Conservation (phyloP, 305 asterid genomes). For the Ilex paraguariensis region DNA sequence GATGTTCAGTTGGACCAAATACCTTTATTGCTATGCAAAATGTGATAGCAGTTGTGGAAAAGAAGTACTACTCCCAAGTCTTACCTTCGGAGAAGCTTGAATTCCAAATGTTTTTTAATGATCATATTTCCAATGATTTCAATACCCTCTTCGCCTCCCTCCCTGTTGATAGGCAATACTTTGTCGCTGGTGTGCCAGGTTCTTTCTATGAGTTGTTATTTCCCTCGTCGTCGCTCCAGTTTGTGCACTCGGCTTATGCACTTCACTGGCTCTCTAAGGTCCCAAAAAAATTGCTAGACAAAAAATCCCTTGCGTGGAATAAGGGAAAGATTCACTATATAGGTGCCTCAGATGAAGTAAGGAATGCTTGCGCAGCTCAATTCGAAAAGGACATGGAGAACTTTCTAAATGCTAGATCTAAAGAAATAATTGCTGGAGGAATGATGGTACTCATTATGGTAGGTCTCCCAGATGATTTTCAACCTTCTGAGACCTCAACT, state of each 20-base stretch:
- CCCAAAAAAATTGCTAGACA: constrained; percentile 24
- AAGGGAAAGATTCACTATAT: constrained; percentile 39
- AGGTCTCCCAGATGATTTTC: constrained; percentile 34
- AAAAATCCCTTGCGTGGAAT: constrained; percentile 34
- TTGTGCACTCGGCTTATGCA: constrained; percentile 50
- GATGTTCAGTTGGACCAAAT: constrained; percentile 18
- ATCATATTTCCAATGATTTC: constrained; percentile 1
- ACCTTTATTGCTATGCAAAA: not conserved
- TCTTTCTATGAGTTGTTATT: constrained; percentile 41
- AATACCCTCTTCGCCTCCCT: not conserved
- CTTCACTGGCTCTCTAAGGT: constrained; percentile 50
- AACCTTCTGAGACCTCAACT: constrained; percentile 15
- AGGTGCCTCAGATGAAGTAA: constrained; percentile 38
- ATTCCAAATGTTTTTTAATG: constrained; percentile 42
- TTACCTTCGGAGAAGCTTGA: constrained; percentile 12
- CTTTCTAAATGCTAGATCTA: constrained; percentile 42
- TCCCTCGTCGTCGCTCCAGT: constrained; percentile 19
- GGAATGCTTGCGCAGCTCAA: constrained; percentile 30
- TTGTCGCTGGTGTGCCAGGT: constrained; percentile 39
- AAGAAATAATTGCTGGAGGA: constrained; percentile 39
- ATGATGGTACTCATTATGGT: constrained; percentile 34
- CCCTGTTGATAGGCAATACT: constrained; percentile 13
- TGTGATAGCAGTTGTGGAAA: not conserved
- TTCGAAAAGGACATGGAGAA: constrained; percentile 32
- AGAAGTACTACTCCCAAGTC: not conserved